phyloP scores from a whole-genome alignment of 352 stramenopile species.

The Stramenopiles sp. region DNA sequence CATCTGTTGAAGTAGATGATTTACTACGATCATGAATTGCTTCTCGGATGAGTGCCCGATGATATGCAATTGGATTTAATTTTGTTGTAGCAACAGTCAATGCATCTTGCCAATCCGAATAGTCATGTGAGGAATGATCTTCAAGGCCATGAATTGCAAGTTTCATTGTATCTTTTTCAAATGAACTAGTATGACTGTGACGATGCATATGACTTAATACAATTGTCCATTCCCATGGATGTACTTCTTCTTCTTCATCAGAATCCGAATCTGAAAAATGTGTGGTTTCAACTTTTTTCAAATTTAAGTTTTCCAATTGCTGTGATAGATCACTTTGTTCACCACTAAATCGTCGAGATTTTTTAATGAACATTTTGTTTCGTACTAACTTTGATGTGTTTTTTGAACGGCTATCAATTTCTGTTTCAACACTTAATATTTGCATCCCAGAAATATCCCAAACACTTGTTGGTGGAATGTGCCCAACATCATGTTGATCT shows the following conservation, averaged over 20 bases:
- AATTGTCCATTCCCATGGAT: neutral
- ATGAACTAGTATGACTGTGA: neutral
- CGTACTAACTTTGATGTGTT: neutral
- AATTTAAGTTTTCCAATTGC: neutral
- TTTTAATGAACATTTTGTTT: neutral
- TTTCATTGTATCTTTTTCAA: neutral
- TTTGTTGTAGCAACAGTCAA: neutral
- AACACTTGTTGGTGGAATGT: neutral
- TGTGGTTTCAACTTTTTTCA: neutral
- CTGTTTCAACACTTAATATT: neutral
- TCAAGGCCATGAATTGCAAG: neutral
- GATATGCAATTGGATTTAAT: neutral
- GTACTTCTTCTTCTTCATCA: neutral
- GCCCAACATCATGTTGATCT: neutral
- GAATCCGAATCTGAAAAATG: neutral
- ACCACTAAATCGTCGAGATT: neutral
- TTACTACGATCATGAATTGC: too few relatives aligned
- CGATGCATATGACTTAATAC: neutral
- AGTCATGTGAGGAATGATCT: neutral
- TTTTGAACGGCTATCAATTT: neutral
- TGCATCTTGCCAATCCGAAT: neutral
- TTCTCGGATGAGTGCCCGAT: neutral
- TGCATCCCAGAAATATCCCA: neutral
- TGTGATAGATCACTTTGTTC: neutral
- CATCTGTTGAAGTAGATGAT: too few relatives aligned